Evolutionary conservation across 2,329 filamentous ascomycete species (phyloP), one percentile per base, ranked within the genome.

Genomic region (Fusarium albosuccineum): DNA sequence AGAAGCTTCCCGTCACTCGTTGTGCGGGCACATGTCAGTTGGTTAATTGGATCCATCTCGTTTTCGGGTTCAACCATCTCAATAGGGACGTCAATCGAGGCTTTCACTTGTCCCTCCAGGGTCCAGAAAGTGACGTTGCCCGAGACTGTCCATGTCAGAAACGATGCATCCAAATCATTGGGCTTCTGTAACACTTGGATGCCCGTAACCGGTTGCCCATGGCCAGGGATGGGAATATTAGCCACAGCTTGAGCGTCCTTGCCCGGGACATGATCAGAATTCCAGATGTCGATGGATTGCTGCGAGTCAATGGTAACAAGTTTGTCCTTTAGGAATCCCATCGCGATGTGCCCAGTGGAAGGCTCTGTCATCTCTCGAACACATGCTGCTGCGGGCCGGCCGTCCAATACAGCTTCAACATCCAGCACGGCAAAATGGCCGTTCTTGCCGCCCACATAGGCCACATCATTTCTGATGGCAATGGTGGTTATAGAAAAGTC

Each of bases 111-210:
- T 22, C 95, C 96, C 49, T 92, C 85, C 13, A 89, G 77, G 70
- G 89, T 87, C 96, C 96, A 99, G 70, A 97, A 91, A 26, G 92
- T 87, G 51, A 98, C 86, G 14, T 87, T 89, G 6, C 96, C 96
- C 52, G 90, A 89, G 22, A 87, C 88, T 2, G 95, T 94, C 92
- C 94, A 99, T 0, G 94, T 97, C 67, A 94, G 90, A 74, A 98
- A 97, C 9, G 90, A 86, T 1, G 93, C 90, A 22, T 86, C 83
- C 26, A 88, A 79, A 5, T 82, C 76, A 60, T 92, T 92, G 0
- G 87, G 84, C 22, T 82, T 81, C 4, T 84, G 77, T 5, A 97
- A 80, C 1, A 89, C 78, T 53, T 89, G 86, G 1, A 97, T 89
- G 13, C 96, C 96, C 41, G 94, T 78, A n/a, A 91, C 86, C 1